These are phyloP conservation scores for Bruguiera gymnorhiza DNA, from an alignment of 345 rosid species.

Conservation along the genomic window DNA sequence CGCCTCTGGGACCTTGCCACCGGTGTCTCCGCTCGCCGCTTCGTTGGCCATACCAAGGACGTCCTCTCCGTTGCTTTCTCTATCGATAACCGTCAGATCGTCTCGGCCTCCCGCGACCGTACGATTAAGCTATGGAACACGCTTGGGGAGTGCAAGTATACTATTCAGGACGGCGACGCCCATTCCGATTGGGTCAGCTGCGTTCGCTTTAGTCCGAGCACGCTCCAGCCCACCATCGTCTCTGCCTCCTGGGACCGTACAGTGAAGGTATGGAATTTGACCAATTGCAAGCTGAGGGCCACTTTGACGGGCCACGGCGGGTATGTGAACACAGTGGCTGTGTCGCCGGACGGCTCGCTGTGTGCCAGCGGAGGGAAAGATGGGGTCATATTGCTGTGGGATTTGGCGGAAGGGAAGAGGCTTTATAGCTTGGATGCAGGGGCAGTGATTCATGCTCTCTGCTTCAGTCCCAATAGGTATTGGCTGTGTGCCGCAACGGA, in stretches of 20 bases:
- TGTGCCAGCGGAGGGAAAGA: conserved; percentile 98
- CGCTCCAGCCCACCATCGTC: conserved; percentile 75
- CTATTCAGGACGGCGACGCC: conserved; percentile 75
- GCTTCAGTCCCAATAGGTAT: conserved; percentile 97
- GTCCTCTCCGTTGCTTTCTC: conserved; percentile 96
- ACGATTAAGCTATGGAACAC: conserved; percentile 96
- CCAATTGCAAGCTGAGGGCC: conserved; percentile 81
- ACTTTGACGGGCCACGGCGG: conserved; percentile 78
- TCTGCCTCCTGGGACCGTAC: conserved; percentile 90
- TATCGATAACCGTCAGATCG: conserved; percentile 94
- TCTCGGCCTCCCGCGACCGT: conserved; percentile 91
- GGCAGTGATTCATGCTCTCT: conserved; percentile 67
- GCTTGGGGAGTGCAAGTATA: conserved; percentile 95
- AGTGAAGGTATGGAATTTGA: conserved; percentile 89
- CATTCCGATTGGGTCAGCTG: conserved; percentile 95
- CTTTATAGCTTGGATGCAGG: conserved; percentile 85
- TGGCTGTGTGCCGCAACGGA: conserved; percentile 99
- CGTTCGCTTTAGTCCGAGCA: conserved; percentile 87
- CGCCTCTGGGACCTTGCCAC: conserved; percentile 90
- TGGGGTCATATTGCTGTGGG: conserved; percentile 83
- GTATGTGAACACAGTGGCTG: conserved; percentile 85
- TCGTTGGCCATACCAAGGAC: conserved; percentile 92
- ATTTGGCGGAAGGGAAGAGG: conserved; percentile 94
- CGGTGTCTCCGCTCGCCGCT: conserved; percentile 75
- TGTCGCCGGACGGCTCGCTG: conserved; percentile 89